phyloP scores from a whole-genome alignment of 441 rosid species.

The Isatis lusitanica region DNA sequence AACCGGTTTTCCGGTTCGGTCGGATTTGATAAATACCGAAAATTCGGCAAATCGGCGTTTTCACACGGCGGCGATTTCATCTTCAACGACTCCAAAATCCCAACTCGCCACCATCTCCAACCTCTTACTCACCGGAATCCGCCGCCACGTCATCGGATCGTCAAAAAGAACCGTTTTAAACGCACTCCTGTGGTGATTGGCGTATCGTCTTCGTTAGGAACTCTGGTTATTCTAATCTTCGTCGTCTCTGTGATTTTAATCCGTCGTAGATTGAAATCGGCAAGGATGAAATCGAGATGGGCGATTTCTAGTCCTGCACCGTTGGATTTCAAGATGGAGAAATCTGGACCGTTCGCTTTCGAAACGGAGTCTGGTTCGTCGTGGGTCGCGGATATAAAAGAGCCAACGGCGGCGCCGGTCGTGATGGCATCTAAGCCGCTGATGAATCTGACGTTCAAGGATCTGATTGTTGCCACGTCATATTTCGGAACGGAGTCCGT shows the following conservation, averaged over 20 bases:
- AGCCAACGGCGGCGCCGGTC: slow-evolving; percentile 77
- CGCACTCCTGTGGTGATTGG: slow-evolving; percentile 43
- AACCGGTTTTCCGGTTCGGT: slow-evolving; percentile 66
- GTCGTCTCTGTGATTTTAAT: slow-evolving; percentile 30
- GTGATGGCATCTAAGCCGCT: slow-evolving; percentile 82
- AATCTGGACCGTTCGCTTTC: slow-evolving; percentile 89
- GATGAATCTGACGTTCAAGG: slow-evolving; percentile 84
- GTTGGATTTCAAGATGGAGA: slow-evolving; percentile 66
- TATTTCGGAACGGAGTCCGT: slow-evolving; percentile 83
- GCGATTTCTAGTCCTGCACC: slow-evolving; percentile 78
- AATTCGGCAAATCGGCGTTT: slow-evolving; percentile 74
- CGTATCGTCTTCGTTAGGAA: slow-evolving; percentile 45
- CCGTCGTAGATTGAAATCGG: slow-evolving; percentile 37
- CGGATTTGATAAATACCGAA: slow-evolving; percentile 35
- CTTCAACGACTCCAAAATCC: slow-evolving; percentile 44
- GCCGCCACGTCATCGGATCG: slow-evolving; percentile 26
- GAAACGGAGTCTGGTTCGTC: slow-evolving; percentile 79
- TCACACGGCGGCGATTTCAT: slow-evolving; percentile 49
- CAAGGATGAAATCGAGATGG: slow-evolving; percentile 63
- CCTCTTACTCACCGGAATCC: slow-evolving; percentile 12
- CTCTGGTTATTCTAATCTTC: slow-evolving; percentile 41
- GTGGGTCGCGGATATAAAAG: slow-evolving; percentile 90
- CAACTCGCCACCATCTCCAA: slow-evolving; percentile 24
- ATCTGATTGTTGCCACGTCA: slow-evolving; percentile 87
- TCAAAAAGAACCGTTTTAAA: slow-evolving; percentile 10